Conservation (phyloP, 2,329 filamentous ascomycete genomes). For the Arachnomyces sp. region DNA sequence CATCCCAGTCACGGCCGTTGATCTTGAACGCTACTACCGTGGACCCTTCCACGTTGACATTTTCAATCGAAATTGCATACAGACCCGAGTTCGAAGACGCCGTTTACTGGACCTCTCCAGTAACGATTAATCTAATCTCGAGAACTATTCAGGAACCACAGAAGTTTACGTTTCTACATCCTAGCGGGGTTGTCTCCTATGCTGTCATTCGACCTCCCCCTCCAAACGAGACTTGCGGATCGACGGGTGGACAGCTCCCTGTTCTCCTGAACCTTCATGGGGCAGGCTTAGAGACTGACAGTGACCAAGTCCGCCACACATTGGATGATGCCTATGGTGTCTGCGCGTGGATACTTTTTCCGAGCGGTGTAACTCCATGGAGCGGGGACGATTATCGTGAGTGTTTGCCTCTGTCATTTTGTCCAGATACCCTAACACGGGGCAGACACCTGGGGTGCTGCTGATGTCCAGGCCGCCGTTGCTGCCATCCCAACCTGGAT, state of each 20-base stretch:
- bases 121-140: slow-evolving; percentile 15
- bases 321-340: slow-evolving; percentile 44
- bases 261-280: slow-evolving; percentile 48
- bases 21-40: slow-evolving; percentile 20
- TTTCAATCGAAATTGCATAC: slow-evolving; percentile 16
- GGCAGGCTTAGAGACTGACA: slow-evolving; percentile 49
- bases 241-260: slow-evolving; percentile 28
- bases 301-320: slow-evolving; percentile 36
- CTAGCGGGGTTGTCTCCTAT: slow-evolving; percentile 48
- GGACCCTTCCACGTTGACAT: slow-evolving; percentile 4
- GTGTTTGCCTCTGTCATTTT: slow-evolving; percentile 11
- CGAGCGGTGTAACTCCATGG: slow-evolving; percentile 51
- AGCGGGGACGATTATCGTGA: slow-evolving; percentile 53
- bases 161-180: slow-evolving; percentile 48
- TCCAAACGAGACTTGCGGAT: slow-evolving; percentile 24
- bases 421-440: neutral
- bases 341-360: slow-evolving; percentile 48
- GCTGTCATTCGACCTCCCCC: slow-evolving; percentile 49
- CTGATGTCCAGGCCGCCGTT: slow-evolving; percentile 48
- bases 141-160: slow-evolving; percentile 35
- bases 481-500: slow-evolving; percentile 44
- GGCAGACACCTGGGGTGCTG: slow-evolving; percentile 45
- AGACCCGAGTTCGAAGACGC: neutral
- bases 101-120: slow-evolving; percentile 7
- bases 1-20: slow-evolving; percentile 28